phyloP scores from a whole-genome alignment of 768 basidiomycete genomes.

The Lactarius sp. region DNA sequence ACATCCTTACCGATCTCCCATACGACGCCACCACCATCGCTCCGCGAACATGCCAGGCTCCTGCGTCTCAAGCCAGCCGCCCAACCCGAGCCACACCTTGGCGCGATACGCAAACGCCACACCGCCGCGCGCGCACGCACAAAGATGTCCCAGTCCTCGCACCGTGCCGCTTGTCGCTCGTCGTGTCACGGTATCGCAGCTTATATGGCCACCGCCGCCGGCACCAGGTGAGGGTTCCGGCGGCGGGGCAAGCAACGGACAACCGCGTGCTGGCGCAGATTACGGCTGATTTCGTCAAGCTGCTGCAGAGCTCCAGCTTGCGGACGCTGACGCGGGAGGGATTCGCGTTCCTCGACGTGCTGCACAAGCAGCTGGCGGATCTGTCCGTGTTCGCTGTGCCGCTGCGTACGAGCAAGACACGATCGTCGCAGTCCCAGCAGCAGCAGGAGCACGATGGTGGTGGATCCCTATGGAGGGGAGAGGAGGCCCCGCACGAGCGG shows the following conservation, averaged over 20 bases:
- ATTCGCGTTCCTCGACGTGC: slow-evolving; percentile 60
- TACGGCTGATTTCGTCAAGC: slow-evolving; percentile 56
- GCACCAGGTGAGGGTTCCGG: slow-evolving; percentile 30
- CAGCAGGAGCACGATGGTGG: slow-evolving; percentile 27
- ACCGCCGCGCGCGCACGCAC: slow-evolving; percentile 39
- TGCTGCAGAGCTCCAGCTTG: slow-evolving; percentile 61
- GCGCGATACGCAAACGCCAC: slow-evolving; percentile 85
- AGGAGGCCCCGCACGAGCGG: slow-evolving; percentile 35
- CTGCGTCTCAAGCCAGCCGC: slow-evolving; percentile 84
- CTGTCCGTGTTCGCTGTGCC: slow-evolving; percentile 57
- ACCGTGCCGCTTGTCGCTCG: slow-evolving; percentile 57
- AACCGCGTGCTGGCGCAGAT: slow-evolving; percentile 50
- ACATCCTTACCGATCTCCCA: slow-evolving; percentile 96
- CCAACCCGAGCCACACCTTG: slow-evolving; percentile 91
- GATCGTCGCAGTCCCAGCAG: slow-evolving; percentile 8
- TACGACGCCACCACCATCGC: slow-evolving; percentile 44
- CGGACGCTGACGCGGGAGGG: slow-evolving; percentile 65
- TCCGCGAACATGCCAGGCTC: slow-evolving; percentile 91
- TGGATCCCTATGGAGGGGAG: slow-evolving; percentile 26
- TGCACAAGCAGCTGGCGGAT: slow-evolving; percentile 67
- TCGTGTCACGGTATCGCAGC: slow-evolving; percentile 79
- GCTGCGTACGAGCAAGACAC: slow-evolving; percentile 40
- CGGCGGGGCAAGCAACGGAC: slow-evolving; percentile 44
- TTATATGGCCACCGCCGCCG: slow-evolving; percentile 56
- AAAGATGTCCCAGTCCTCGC: slow-evolving; percentile 87